A percentile compares a stretch with the other conserved stretches of the same genome.
These are phyloP conservation scores for Periconia macrospinosa DNA, from an alignment of 2,329 filamentous ascomycete species.

Conservation along the genomic window DNA sequence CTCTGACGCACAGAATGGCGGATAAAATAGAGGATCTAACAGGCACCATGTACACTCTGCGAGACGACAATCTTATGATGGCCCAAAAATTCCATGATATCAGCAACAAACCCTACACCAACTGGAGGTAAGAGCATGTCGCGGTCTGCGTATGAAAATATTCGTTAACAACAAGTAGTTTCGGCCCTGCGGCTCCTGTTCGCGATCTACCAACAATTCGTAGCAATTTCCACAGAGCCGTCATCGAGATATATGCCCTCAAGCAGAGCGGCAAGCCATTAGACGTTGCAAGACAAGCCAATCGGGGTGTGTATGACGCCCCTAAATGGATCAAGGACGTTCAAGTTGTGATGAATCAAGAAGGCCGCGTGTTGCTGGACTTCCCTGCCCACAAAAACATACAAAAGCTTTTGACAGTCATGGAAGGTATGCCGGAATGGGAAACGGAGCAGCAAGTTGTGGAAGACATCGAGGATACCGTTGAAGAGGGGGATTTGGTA, in stretches of 20 bases:
- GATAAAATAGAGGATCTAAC: constrained; percentile 34
- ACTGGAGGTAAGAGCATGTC: constrained; percentile 17
- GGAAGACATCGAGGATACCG: constrained; percentile 20
- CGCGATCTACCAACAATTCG: constrained; percentile 19
- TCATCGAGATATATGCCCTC: constrained; percentile 59
- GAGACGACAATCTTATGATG: constrained; percentile 31
- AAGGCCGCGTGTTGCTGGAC: constrained; percentile 23
- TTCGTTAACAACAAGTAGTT: constrained; percentile 13
- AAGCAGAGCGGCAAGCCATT: constrained; percentile 29
- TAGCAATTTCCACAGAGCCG: constrained; percentile 56
- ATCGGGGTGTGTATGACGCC: constrained; percentile 29
- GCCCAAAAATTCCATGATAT: constrained; percentile 32
- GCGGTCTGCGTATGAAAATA: no score
- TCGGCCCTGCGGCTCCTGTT: constrained; percentile 23
- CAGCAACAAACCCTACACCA: constrained; percentile 37
- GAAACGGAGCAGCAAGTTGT: constrained; percentile 7
- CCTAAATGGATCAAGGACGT: constrained; percentile 31
- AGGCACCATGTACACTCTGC: constrained; percentile 32
- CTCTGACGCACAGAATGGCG: constrained; percentile 32
- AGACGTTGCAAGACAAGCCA: constrained; percentile 27
- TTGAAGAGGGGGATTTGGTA: constrained; percentile 19
- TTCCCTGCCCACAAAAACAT: constrained; percentile 22
- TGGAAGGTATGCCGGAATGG: constrained; percentile 22
- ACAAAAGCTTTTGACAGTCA: constrained; percentile 23
- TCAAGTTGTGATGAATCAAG: constrained; percentile 2